Evolutionary conservation across 306 rosid genomes (phyloP).

Genomic region (Pterocarpus santalinus): DNA sequence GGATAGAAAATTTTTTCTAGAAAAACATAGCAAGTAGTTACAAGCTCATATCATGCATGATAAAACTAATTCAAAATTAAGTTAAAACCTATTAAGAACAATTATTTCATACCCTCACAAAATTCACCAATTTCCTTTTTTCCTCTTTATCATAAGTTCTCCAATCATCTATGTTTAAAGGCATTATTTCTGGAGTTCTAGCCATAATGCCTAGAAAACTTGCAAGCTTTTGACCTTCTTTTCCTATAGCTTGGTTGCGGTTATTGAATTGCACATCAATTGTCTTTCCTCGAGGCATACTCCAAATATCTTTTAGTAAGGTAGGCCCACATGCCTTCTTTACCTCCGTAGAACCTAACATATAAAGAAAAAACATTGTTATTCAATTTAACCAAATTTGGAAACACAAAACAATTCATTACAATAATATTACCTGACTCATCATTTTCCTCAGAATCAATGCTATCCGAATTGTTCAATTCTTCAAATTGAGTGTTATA

Average conservation of each 20-base stretch:
- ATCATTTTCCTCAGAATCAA: not conserved
- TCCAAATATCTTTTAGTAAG: not conserved
- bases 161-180: constrained; percentile 12
- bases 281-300: not conserved
- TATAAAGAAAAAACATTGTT: not conserved
- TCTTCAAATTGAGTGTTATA: not conserved
- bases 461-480: not conserved
- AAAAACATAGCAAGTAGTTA: not conserved
- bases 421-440: not conserved
- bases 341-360: not conserved
- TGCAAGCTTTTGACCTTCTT: constrained; percentile 9
- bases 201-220: constrained; percentile 22
- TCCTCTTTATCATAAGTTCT: not conserved
- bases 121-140: not conserved
- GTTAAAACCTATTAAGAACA: not conserved
- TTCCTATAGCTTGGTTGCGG: not conserved
- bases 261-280: constrained; percentile 1
- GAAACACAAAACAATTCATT: too few relatives aligned
- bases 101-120: constrained; percentile 8
- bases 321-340: not conserved
- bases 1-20: constrained; percentile 11
- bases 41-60: not conserved
- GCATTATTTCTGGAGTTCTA: not conserved
- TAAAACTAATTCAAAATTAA: not conserved
- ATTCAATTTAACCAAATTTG: not conserved